Conservation (phyloP, 148 eudicot genomes). For the Rhododendron simsii region DNA sequence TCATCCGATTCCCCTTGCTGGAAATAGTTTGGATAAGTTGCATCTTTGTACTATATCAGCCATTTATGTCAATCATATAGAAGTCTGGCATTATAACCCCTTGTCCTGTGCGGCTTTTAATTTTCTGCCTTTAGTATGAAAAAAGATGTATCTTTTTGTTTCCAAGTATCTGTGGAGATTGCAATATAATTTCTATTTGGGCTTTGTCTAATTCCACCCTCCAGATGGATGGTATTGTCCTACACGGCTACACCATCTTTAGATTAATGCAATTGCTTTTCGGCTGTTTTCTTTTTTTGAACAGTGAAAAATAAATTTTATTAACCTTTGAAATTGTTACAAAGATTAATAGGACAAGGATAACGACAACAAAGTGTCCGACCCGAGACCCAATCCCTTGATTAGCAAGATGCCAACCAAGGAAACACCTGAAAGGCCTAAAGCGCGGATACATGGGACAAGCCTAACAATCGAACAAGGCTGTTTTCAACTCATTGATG, state of each 20-base stretch:
- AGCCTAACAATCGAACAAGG: too few species aligned
- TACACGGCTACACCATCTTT: not conserved
- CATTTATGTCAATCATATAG: not conserved
- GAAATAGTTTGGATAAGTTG: not conserved
- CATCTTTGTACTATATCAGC: not conserved
- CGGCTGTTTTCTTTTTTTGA: not conserved
- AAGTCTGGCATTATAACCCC: not conserved
- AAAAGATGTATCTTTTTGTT: not conserved
- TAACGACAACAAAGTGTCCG: too few species aligned
- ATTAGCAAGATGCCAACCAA: too few species aligned
- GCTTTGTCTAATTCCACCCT: not conserved
- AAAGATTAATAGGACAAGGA: too few species aligned
- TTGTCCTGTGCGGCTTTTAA: not conserved
- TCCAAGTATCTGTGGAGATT: not conserved
- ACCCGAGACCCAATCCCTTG: too few species aligned
- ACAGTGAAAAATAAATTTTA: too few species aligned
- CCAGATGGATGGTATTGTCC: not conserved
- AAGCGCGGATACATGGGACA: too few species aligned
- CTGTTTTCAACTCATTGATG: not conserved
- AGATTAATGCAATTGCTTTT: not conserved
- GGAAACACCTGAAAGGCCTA: too few species aligned
- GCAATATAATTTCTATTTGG: not conserved
- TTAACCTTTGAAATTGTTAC: too few species aligned
- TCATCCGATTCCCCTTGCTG: not conserved
- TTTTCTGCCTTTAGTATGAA: not conserved